Evolutionary conservation across 106 monocot species (phyloP).

Genomic region (Agapanthus africanus): DNA sequence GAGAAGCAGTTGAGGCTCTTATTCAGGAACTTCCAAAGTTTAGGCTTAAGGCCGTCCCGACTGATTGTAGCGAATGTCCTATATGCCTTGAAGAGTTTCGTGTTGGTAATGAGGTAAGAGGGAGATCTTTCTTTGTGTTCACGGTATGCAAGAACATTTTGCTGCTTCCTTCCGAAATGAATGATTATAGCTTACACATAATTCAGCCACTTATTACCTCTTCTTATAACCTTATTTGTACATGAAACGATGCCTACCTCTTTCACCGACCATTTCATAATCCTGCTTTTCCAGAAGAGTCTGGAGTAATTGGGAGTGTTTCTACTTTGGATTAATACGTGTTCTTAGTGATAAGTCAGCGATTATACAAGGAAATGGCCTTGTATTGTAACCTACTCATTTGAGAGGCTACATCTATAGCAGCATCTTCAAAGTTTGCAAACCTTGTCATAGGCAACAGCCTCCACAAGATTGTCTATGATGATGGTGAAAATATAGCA

Average conservation of each 20-base stretch:
- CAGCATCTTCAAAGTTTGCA: too few species aligned
- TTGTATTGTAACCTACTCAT: too few species aligned
- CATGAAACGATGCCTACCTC: background rate
- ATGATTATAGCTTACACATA: background rate
- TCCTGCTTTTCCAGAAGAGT: background rate
- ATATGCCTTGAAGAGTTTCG: constrained; percentile 97
- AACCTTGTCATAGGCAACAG: too few species aligned
- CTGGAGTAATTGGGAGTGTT: background rate
- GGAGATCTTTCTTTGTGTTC: background rate
- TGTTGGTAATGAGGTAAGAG: constrained; percentile 74
- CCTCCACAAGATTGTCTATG: too few species aligned
- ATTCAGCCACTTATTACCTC: background rate
- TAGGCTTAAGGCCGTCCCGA: constrained; percentile 86
- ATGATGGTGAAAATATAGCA: too few species aligned
- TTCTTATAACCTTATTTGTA: too few species aligned
- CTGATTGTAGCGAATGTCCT: constrained; percentile 96
- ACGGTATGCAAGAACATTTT: background rate
- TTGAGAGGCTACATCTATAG: too few species aligned
- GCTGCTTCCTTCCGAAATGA: background rate
- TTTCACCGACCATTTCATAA: background rate
- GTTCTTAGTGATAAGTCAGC: background rate
- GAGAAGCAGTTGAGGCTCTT: constrained; percentile 97
- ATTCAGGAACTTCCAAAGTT: constrained; percentile 99
- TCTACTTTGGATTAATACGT: background rate
- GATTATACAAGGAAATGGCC: background rate